Evolutionary conservation across 2,329 filamentous ascomycete species (phyloP).

Genomic region (Talaromyces sp.): DNA sequence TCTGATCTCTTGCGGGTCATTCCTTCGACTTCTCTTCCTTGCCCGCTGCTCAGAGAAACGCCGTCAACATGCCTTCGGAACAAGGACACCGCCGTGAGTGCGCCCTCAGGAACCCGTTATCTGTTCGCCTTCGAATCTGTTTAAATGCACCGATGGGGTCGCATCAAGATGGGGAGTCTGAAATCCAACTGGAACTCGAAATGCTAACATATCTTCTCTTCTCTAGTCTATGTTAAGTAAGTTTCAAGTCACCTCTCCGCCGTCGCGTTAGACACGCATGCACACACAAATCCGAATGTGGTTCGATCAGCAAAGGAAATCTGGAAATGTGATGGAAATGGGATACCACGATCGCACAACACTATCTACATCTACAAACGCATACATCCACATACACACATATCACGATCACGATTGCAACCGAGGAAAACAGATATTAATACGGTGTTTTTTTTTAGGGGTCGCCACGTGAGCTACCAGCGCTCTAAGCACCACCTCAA

Average conservation of each 20-base stretch:
- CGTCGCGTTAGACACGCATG: slow-evolving; percentile 18
- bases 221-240: slow-evolving; percentile 85
- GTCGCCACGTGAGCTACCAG: slow-evolving; percentile 97
- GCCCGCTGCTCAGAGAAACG: slow-evolving; percentile 46
- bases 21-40: slow-evolving; percentile 46
- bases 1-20: slow-evolving; percentile 41
- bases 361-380: not conserved
- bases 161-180: slow-evolving; percentile 11
- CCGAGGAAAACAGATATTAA: slow-evolving; percentile 33
- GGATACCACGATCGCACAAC: slow-evolving; percentile 8
- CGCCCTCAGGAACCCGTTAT: slow-evolving; percentile 15
- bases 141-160: slow-evolving; percentile 4
- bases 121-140: slow-evolving; percentile 13
- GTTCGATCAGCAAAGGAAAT: slow-evolving; percentile 12
- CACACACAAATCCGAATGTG: slow-evolving; percentile 16
- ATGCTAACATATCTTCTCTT: slow-evolving; percentile 36
- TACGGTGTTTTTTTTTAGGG: slow-evolving; percentile 60
- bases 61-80: slow-evolving; percentile 83
- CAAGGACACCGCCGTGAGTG: slow-evolving; percentile 85
- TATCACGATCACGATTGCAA: slow-evolving; percentile 13
- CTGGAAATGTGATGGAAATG: slow-evolving; percentile 17
- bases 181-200: slow-evolving; percentile 8
- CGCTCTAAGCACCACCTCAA: slow-evolving; percentile 89
- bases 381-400: slow-evolving; percentile 4
- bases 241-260: slow-evolving; percentile 46